Percentiles rank a stretch among this genome's conserved stretches.
Conservation (phyloP, 371 early-diverging fungal genomes). For the Apophysomyces trapeziformis region DNA sequence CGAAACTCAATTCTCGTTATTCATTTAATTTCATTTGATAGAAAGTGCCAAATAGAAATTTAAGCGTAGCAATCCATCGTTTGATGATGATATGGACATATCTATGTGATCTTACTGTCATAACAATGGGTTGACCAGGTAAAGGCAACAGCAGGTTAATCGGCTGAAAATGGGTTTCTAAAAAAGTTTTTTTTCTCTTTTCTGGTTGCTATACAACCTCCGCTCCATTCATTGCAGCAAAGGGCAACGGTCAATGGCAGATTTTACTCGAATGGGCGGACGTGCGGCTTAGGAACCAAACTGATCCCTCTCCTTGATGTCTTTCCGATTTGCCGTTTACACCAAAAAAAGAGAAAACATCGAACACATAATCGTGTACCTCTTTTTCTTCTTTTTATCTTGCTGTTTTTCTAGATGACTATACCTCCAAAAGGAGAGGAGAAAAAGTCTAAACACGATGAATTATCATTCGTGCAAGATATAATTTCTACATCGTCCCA, state of each 20-base stretch:
- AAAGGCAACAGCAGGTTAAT: too few relatives aligned
- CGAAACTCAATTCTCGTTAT: too few relatives aligned
- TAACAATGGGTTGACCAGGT: too few relatives aligned
- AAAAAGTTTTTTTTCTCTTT: too few relatives aligned
- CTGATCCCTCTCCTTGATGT: neutral
- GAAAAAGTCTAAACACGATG: slow-evolving; percentile 5
- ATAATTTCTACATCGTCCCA: neutral
- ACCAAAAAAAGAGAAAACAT: slow-evolving; percentile 3
- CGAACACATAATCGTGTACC: neutral
- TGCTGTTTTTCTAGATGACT: slow-evolving; percentile 8
- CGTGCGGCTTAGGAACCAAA: slow-evolving; percentile 8
- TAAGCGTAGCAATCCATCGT: neutral
- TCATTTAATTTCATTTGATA: too few relatives aligned
- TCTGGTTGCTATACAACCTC: too few relatives aligned
- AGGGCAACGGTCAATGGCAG: too few relatives aligned
- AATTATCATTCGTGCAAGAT: neutral
- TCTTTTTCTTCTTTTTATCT: slow-evolving; percentile 6
- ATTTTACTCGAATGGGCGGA: too few relatives aligned
- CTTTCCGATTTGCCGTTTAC: slow-evolving; percentile 9
- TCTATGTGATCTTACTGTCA: too few relatives aligned
- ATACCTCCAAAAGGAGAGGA: slow-evolving; percentile 29
- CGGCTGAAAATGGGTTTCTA: too few relatives aligned
- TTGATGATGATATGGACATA: neutral
- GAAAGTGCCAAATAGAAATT: neutral
- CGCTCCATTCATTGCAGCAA: too few relatives aligned